Evolutionary conservation across 140 eudicot species (phyloP), one percentile per base, ranked within the genome.

Genomic region (Flaveria floridana): DNA sequence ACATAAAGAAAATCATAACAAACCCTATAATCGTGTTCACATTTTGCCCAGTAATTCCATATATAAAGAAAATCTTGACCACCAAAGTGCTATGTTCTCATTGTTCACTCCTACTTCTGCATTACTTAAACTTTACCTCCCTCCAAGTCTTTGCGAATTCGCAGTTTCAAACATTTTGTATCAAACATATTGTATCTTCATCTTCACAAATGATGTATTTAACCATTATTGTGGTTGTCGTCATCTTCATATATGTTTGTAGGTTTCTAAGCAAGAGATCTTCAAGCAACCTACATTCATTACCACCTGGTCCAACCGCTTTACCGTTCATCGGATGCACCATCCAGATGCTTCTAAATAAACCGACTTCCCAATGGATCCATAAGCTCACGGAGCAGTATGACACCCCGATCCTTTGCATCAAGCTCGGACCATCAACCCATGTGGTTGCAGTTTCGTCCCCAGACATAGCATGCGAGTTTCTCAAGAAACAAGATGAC

Each of bases 301-400:
- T 55, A 55, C 62, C 61, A 16, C 62, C 62, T 18, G 62, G 62
- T 55, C 62, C 62, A 55, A 55, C 62, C 10, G 26, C 62, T 55
- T 16, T 55, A 11, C 62, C 62, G 13, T 18, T 55, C 9, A 55
- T 55, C 2, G 26, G 62, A 18, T 55, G 26, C 25, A 1, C 26
- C 62, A 64, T 59, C 21, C 46, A 81, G 9, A 77, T 84, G 83
- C 18, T 81, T 4, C 7, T 14, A 18, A 73, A 80, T 25, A 69
- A 23, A 51, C 85, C 88, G 8, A 37, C 65, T 8, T 80, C 63
- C 55, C 55, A 68, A 9, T 84, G 88, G 88, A 77, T 84, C 37
- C 76, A 80, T 56, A 62, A 69, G 19, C 21, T 58, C 16, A 80
- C 18, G 62, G 62, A 55, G 4, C 62, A 16, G 3, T 18, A 5